Percentiles rank a stretch among this genome's conserved stretches.
These are phyloP conservation scores for Sugiyamaella paludigena DNA, from an alignment of 1,139 yeast species.

Conservation along the genomic window DNA sequence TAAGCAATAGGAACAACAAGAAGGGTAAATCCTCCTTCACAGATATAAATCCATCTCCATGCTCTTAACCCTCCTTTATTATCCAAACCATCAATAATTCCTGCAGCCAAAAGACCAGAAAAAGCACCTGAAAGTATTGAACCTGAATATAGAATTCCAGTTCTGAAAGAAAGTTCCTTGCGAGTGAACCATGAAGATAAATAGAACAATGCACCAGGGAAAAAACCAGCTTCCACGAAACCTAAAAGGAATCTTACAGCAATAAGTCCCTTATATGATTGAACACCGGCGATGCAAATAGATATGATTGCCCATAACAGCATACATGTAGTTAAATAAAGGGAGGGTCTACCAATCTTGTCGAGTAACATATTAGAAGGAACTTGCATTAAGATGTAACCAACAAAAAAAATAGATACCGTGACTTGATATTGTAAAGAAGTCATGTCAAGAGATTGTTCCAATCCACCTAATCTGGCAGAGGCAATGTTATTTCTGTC, in stretches of 20 bases:
- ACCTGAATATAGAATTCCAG: slow-evolving; percentile 36
- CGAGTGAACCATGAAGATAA: slow-evolving; percentile 30
- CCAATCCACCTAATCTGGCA: slow-evolving; percentile 52
- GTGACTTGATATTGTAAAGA: slow-evolving; percentile 41
- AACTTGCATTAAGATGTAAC: slow-evolving; percentile 58
- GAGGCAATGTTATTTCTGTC: slow-evolving; percentile 49
- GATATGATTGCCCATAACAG: slow-evolving; percentile 47
- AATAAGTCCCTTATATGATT: slow-evolving; percentile 45
- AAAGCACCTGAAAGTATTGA: slow-evolving; percentile 39
- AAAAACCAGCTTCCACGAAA: slow-evolving; percentile 56
- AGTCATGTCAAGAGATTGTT: slow-evolving; percentile 44
- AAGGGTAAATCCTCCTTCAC: slow-evolving; percentile 41
- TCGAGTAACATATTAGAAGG: slow-evolving; percentile 49
- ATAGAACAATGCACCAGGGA: slow-evolving; percentile 46
- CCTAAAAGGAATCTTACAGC: slow-evolving; percentile 52
- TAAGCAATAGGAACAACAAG: slow-evolving; percentile 33
- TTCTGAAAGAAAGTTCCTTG: slow-evolving; percentile 27
- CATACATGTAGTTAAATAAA: slow-evolving; percentile 2
- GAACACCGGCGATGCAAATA: slow-evolving; percentile 49
- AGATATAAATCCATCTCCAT: slow-evolving; percentile 38
- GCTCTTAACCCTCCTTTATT: slow-evolving; percentile 33
- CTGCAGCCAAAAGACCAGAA: slow-evolving; percentile 30
- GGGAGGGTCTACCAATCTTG: slow-evolving; percentile 12
- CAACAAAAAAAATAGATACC: slow-evolving; percentile 41
- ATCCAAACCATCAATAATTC: neutral